These are phyloP conservation scores for Syzygium aromaticum DNA, from an alignment of 345 rosid species.

Conservation along the genomic window DNA sequence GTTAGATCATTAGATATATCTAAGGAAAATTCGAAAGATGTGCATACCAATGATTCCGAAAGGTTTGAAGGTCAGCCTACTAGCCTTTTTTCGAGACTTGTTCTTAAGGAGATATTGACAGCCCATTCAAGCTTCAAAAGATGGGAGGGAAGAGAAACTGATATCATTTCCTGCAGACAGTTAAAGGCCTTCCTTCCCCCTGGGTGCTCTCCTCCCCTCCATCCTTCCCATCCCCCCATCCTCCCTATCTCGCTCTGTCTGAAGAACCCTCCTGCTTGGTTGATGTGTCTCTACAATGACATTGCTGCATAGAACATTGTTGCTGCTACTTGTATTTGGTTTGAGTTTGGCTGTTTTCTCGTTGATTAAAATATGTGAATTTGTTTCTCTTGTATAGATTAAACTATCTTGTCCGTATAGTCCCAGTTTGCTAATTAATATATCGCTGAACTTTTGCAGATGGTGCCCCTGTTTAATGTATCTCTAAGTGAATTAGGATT, in stretches of 20 bases:
- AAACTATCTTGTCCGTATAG: background rate
- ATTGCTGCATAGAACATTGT: background rate
- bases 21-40: background rate
- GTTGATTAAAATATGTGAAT: background rate
- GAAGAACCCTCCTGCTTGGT: background rate
- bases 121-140: background rate
- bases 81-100: background rate
- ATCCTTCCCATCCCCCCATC: background rate
- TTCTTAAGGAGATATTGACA: background rate
- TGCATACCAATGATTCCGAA: background rate
- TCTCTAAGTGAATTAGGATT: constrained; percentile 69
- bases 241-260: background rate
- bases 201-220: background rate
- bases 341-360: background rate
- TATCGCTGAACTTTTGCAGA: constrained; percentile 34
- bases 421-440: background rate
- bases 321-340: background rate
- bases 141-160: background rate
- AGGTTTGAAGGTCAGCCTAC: background rate
- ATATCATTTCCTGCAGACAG: background rate
- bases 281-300: background rate
- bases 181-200: background rate
- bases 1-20: background rate
- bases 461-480: constrained; percentile 89
- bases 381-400: background rate